Evolutionary conservation across 1,139 yeast genomes (phyloP), one percentile per base, ranked within the genome.

Genomic region (Geotrichum candidum): DNA sequence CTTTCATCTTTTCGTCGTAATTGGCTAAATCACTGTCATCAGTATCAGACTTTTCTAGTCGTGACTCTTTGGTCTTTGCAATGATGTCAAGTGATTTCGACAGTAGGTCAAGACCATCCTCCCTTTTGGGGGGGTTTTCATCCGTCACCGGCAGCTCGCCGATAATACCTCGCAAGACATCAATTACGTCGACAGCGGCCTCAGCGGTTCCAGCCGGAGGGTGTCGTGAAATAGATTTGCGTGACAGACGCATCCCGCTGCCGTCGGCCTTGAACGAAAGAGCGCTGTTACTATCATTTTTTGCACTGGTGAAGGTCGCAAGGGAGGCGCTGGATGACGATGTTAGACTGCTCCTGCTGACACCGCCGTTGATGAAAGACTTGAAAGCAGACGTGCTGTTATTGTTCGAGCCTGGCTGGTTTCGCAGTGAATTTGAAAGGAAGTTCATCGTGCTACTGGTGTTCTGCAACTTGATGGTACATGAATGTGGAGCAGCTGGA

Each of bases 1-100:
- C 68, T 61, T 69, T 66, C 58, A 71, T 66, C 45, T 74, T 67
- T 27, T 61, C 64, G 3, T 64, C 52, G 18, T 55, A 56, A 18
- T 51, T 58, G 2, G 50, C 55, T 35, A 56, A 41, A 4, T 61
- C 64, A 2, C 38, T 33, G 3, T 58, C 62, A 13, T 51, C 53
- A 11, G 57, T 58, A 27, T 48, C 52, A 29, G 51, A 46, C 18
- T 55, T 53, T n/a, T 46, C 15, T 6, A n/a, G 9, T 22, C 51
- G 58, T 13, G 25, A n/a, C 2, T 22, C 38, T 51, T 53, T 48
- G 29, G 33, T n/a, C 13, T 38, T 51, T 41, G 15, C 15, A 10
- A 22, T 41, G 18, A 41, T 27, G 27, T 22, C 15, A 18, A 18
- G 25, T 22, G 55, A 45, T 53, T 13, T 51, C 2, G 23, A 45